Evolutionary conservation across 2,329 filamentous ascomycete species (phyloP).

Genomic region (Clarireedia paspali): DNA sequence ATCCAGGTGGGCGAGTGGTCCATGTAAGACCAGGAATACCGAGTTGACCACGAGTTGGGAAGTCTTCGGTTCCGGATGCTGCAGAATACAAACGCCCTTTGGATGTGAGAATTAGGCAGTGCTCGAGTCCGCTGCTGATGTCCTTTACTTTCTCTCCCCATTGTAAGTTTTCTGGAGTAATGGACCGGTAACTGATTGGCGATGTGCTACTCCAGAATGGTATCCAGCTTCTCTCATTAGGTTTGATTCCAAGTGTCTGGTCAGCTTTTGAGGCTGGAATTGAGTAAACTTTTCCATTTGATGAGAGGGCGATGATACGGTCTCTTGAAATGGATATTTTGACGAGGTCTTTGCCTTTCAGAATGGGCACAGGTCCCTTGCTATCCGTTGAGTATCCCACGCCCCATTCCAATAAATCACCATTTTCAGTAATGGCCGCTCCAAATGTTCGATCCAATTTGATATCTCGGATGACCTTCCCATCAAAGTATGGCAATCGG

Average conservation of each 20-base stretch:
- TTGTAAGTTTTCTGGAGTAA: slow-evolving; percentile 57
- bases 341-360: slow-evolving; percentile 73
- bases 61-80: slow-evolving; percentile 71
- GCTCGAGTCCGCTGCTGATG: slow-evolving; percentile 73
- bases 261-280: slow-evolving; percentile 69
- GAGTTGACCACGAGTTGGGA: slow-evolving; percentile 77
- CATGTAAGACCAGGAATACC: slow-evolving; percentile 79
- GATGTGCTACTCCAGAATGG: slow-evolving; percentile 60
- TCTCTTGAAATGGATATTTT: slow-evolving; percentile 74
- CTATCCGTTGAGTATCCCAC: slow-evolving; percentile 60
- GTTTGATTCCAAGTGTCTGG: slow-evolving; percentile 57
- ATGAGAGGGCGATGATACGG: slow-evolving; percentile 71
- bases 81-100: slow-evolving; percentile 81
- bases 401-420: slow-evolving; percentile 90
- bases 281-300: slow-evolving; percentile 74
- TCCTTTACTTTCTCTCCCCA: slow-evolving; percentile 68
- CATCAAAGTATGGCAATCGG: slow-evolving; percentile 75
- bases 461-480: slow-evolving; percentile 74
- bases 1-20: slow-evolving; percentile 65
- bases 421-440: slow-evolving; percentile 78
- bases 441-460: slow-evolving; percentile 79
- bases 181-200: slow-evolving; percentile 60
- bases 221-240: slow-evolving; percentile 58
- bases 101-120: slow-evolving; percentile 77
- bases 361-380: slow-evolving; percentile 58